These are phyloP conservation scores for Yamadazyma dendronema DNA, from an alignment of 1,139 yeast species.

Conservation along the genomic window DNA sequence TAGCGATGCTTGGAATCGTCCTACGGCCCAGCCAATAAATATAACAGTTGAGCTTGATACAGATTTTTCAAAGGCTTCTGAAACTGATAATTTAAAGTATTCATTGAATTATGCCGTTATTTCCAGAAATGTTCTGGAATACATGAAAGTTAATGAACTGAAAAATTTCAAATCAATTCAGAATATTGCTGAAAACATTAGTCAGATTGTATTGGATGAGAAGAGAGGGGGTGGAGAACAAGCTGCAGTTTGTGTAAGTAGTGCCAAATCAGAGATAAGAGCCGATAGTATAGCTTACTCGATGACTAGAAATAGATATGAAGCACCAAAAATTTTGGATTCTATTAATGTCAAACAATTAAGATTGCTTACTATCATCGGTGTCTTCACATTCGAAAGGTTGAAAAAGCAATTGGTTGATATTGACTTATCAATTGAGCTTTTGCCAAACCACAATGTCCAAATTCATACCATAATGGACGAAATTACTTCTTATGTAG, in stretches of 20 bases:
- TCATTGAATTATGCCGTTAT: slow-evolving; percentile 88
- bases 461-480: slow-evolving; percentile 41
- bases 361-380: slow-evolving; percentile 71
- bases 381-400: slow-evolving; percentile 89
- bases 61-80: slow-evolving; percentile 67
- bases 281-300: slow-evolving; percentile 50
- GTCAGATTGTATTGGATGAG: slow-evolving; percentile 47
- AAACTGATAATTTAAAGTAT: slow-evolving; percentile 72
- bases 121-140: slow-evolving; percentile 58
- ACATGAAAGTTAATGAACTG: slow-evolving; percentile 44
- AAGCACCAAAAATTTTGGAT: slow-evolving; percentile 30
- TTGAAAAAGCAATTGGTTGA: slow-evolving; percentile 72
- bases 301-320: slow-evolving; percentile 25
- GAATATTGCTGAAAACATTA: slow-evolving; percentile 55
- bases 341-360: slow-evolving; percentile 50
- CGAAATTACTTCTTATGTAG: slow-evolving; percentile 57
- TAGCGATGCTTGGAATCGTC: slow-evolving; percentile 73
- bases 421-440: slow-evolving; percentile 51
- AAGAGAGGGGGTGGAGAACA: slow-evolving; percentile 52
- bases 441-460: slow-evolving; percentile 37
- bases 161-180: slow-evolving; percentile 52
- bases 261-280: slow-evolving; percentile 55
- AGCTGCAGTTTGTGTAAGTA: slow-evolving; percentile 43
- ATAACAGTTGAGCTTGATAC: slow-evolving; percentile 63
- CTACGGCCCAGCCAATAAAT: slow-evolving; percentile 66